Evolutionary conservation across 176 grass and related monocot genomes (phyloP).

Genomic region (Carex pumila): DNA sequence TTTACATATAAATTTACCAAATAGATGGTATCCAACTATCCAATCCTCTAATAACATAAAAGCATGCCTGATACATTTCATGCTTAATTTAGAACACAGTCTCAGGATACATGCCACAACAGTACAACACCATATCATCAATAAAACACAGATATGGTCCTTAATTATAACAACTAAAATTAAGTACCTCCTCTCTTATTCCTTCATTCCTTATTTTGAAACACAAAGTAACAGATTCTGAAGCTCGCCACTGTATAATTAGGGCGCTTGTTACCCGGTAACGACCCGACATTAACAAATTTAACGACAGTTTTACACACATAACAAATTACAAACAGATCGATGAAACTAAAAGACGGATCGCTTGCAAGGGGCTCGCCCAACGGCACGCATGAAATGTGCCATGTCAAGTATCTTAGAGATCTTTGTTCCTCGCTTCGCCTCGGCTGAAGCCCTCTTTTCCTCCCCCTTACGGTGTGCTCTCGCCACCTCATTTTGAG

Average conservation of each 20-base stretch:
- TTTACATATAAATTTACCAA: no score
- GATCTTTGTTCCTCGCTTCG: slow-evolving; percentile 73
- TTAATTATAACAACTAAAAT: not conserved
- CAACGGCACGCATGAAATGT: slow-evolving; percentile 87
- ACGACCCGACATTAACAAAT: not conserved
- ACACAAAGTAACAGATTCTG: not conserved
- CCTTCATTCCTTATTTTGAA: not conserved
- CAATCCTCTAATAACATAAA: not conserved
- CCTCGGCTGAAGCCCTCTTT: slow-evolving; percentile 90
- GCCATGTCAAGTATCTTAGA: slow-evolving; percentile 82
- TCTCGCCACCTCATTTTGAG: slow-evolving; percentile 86
- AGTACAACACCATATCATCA: slow-evolving; percentile 14
- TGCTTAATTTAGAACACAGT: not conserved
- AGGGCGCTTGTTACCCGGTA: slow-evolving; percentile 9
- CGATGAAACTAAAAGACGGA: slow-evolving; percentile 55
- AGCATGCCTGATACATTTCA: not conserved
- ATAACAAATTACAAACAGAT: not conserved
- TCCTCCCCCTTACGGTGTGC: slow-evolving; percentile 82
- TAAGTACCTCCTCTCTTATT: not conserved
- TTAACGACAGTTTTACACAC: not conserved
- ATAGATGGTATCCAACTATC: no score
- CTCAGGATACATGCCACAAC: not conserved
- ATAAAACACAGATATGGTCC: slow-evolving; percentile 28
- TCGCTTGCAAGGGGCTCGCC: slow-evolving; percentile 74
- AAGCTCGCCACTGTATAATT: slow-evolving; percentile 9